phyloP scores from a whole-genome alignment of 176 grass and related monocot genomes.

The Echinochloa phyllopogon region DNA sequence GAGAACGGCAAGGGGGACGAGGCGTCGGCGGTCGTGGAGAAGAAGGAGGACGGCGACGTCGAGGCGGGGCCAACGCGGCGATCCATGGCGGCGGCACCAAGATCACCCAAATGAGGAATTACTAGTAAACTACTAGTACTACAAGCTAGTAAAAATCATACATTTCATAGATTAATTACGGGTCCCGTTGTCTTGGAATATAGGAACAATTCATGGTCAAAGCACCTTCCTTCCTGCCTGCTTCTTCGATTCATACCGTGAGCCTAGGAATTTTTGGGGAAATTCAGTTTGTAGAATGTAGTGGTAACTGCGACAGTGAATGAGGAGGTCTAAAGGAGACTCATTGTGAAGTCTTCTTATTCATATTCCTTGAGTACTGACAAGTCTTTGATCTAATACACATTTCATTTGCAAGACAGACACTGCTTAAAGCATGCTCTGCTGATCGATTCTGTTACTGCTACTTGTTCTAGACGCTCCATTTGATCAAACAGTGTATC shows the following conservation, averaged over 20 bases:
- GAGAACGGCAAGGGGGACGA: slow-evolving; percentile 45
- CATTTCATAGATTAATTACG: slow-evolving; percentile 24
- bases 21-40: slow-evolving; percentile 56
- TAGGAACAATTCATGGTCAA: slow-evolving; percentile 22
- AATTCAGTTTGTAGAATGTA: slow-evolving; percentile 13
- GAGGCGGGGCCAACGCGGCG: slow-evolving; percentile 53
- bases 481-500: not conserved
- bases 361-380: slow-evolving; percentile 19
- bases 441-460: not conserved
- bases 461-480: not conserved
- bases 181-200: slow-evolving; percentile 8
- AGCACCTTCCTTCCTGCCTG: slow-evolving; percentile 13
- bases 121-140: not conserved
- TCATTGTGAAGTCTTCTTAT: not conserved
- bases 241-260: slow-evolving; percentile 19
- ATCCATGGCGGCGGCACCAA: slow-evolving; percentile 40
- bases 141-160: slow-evolving; percentile 1
- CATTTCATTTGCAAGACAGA: slow-evolving; percentile 29
- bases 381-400: slow-evolving; percentile 25
- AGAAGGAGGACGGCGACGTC: slow-evolving; percentile 73
- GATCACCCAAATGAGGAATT: slow-evolving; percentile 52
- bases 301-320: slow-evolving; percentile 7
- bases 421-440: not conserved
- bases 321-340: slow-evolving; percentile 14
- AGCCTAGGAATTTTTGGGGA: slow-evolving; percentile 30